Evolutionary conservation across 306 rosid genomes (phyloP).

Genomic region (Fagus crenata): DNA sequence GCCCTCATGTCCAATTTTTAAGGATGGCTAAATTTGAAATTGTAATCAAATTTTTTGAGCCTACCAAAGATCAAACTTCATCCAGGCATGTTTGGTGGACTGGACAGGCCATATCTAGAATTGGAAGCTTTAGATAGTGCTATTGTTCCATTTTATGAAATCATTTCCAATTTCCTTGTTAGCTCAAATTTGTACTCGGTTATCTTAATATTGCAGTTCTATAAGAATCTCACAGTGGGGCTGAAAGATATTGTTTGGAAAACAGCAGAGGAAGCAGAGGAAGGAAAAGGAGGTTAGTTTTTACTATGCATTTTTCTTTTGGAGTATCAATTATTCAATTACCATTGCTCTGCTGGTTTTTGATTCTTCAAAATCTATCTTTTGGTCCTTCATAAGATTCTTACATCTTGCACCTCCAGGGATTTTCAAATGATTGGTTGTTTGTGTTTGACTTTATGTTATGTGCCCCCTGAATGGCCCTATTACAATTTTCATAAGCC

Average conservation of each 20-base stretch:
- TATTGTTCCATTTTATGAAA: neutral
- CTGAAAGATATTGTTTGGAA: slow-evolving; percentile 91
- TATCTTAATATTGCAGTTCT: slow-evolving; percentile 59
- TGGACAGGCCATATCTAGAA: neutral
- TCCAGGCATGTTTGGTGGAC: neutral
- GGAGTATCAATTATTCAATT: neutral
- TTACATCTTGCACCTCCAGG: neutral
- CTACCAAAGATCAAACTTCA: neutral
- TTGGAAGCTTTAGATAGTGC: neutral
- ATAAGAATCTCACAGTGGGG: slow-evolving; percentile 69
- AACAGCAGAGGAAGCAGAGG: slow-evolving; percentile 60
- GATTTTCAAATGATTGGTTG: neutral
- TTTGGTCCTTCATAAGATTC: neutral
- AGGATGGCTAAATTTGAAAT: neutral
- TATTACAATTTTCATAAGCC: neutral
- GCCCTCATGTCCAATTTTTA: no score
- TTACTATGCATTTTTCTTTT: neutral
- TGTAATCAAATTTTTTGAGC: neutral
- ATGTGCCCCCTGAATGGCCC: neutral
- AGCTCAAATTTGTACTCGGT: slow-evolving; percentile 18
- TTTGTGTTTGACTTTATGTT: neutral
- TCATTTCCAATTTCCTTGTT: neutral
- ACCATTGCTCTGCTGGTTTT: neutral
- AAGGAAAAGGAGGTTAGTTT: slow-evolving; percentile 57
- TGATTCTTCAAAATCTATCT: neutral